Conservation (phyloP, 768 basidiomycete species). For the Suillus alpinus region DNA sequence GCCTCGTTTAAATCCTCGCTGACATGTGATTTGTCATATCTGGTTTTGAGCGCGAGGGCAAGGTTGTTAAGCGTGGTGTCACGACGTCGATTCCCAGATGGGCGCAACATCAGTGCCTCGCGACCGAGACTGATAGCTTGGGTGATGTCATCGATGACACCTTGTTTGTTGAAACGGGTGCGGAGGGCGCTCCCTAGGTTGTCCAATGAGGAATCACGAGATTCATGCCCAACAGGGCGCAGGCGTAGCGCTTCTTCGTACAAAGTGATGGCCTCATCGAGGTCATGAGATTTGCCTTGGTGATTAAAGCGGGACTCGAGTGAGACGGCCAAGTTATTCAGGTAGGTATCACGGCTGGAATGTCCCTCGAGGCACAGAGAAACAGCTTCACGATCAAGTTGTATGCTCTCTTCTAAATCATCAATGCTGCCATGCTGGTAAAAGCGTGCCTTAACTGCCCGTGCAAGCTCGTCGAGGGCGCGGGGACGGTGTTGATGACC, state of each 20-base stretch:
- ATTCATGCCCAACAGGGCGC: neutral
- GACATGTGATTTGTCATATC: slow-evolving; percentile 8
- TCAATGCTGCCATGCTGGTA: neutral
- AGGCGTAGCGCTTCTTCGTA: neutral
- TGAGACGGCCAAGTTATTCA: slow-evolving; percentile 11
- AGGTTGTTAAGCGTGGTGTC: slow-evolving; percentile 11
- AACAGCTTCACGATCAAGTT: neutral
- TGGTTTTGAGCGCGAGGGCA: slow-evolving; percentile 8
- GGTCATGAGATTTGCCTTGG: neutral
- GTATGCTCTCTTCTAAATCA: slow-evolving; percentile 12
- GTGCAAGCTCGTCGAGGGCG: neutral
- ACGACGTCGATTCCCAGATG: slow-evolving; percentile 5
- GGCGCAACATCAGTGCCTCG: slow-evolving; percentile 8
- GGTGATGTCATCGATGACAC: slow-evolving; percentile 14
- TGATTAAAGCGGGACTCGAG: slow-evolving; percentile 12
- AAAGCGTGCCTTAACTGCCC: slow-evolving; percentile 1
- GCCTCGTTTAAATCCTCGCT: slow-evolving; percentile 17
- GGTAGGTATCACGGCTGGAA: neutral
- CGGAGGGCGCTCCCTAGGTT: slow-evolving; percentile 16
- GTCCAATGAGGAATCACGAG: slow-evolving; percentile 7
- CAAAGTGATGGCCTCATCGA: neutral
- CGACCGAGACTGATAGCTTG: slow-evolving; percentile 5
- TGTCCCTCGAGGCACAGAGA: slow-evolving; percentile 10
- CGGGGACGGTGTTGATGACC: neutral
- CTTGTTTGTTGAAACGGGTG: slow-evolving; percentile 11